phyloP scores from a whole-genome alignment of 2,329 filamentous ascomycete species.

The Exophiala dermatitidis region DNA sequence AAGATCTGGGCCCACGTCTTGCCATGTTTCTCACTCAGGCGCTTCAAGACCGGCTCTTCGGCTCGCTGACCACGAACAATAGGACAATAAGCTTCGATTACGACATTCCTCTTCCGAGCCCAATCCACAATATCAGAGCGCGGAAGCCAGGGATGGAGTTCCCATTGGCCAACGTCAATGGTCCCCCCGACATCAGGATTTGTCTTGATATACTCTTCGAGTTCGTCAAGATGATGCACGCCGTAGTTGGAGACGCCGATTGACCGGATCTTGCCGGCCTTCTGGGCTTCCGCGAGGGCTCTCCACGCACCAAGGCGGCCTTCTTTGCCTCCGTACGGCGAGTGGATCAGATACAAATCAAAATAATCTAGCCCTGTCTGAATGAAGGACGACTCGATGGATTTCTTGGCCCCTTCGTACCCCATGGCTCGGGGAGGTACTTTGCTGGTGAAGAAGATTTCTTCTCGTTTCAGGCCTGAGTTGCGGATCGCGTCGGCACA shows the following conservation, averaged over 20 bases:
- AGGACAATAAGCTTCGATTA: conserved; percentile 52
- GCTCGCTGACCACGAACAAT: conserved; percentile 42
- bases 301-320: conserved; percentile 47
- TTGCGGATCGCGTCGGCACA: conserved; percentile 47
- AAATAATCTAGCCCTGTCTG: conserved; percentile 35
- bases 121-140: conserved; percentile 73
- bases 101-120: conserved; percentile 58
- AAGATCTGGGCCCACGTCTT: conserved; percentile 55
- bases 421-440: conserved; percentile 46
- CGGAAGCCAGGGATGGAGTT: conserved; percentile 82
- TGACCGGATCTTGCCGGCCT: conserved; percentile 45
- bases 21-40: conserved; percentile 49
- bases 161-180: conserved; percentile 78
- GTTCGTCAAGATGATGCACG: conserved; percentile 49
- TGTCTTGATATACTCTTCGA: conserved; percentile 51
- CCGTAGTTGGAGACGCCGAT: conserved; percentile 52
- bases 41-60: conserved; percentile 47
- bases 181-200: conserved; percentile 57
- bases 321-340: conserved; percentile 47
- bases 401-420: conserved; percentile 57
- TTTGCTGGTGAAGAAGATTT: conserved; percentile 59
- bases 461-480: conserved; percentile 46
- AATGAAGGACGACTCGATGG: conserved; percentile 23
- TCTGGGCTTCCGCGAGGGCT: conserved; percentile 48
- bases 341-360: conserved; percentile 43